Conservation (phyloP, 2,329 filamentous ascomycete species). For the Exophiala calicioides region DNA sequence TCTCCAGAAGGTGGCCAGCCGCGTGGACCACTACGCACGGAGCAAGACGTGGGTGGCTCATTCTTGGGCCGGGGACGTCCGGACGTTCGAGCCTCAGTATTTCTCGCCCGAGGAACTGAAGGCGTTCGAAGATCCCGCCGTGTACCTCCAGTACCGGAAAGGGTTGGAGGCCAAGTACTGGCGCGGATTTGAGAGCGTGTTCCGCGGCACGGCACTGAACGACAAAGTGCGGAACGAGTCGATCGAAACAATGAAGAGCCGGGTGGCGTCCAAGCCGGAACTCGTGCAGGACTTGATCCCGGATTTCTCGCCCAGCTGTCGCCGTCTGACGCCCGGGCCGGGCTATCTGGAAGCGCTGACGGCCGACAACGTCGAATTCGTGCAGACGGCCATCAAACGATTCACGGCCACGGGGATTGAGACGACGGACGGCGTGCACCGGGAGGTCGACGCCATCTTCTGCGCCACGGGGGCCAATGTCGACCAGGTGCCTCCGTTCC, state of each 20-base stretch:
- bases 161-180: slow-evolving; percentile 63
- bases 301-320: slow-evolving; percentile 8
- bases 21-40: slow-evolving; percentile 31
- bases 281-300: slow-evolving; percentile 47
- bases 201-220: slow-evolving; percentile 57
- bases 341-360: slow-evolving; percentile 66
- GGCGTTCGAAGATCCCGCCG: slow-evolving; percentile 54
- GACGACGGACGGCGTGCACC: slow-evolving; percentile 20
- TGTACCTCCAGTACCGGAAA: slow-evolving; percentile 63
- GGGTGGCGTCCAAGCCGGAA: slow-evolving; percentile 57
- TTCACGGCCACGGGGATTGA: slow-evolving; percentile 56
- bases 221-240: slow-evolving; percentile 51
- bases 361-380: slow-evolving; percentile 61
- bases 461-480: slow-evolving; percentile 43
- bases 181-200: slow-evolving; percentile 56
- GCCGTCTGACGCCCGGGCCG: slow-evolving; percentile 57
- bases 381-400: slow-evolving; percentile 56
- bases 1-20: slow-evolving; percentile 38
- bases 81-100: slow-evolving; percentile 19
- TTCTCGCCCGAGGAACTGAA: slow-evolving; percentile 28
- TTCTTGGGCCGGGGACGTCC: too few species aligned
- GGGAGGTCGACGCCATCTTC: slow-evolving; percentile 28
- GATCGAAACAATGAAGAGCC: slow-evolving; percentile 55
- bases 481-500: slow-evolving; percentile 23
- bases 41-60: slow-evolving; percentile 33